Conservation (phyloP, 2,329 filamentous ascomycete species). For the Ceratocystis cacaofunesta region DNA sequence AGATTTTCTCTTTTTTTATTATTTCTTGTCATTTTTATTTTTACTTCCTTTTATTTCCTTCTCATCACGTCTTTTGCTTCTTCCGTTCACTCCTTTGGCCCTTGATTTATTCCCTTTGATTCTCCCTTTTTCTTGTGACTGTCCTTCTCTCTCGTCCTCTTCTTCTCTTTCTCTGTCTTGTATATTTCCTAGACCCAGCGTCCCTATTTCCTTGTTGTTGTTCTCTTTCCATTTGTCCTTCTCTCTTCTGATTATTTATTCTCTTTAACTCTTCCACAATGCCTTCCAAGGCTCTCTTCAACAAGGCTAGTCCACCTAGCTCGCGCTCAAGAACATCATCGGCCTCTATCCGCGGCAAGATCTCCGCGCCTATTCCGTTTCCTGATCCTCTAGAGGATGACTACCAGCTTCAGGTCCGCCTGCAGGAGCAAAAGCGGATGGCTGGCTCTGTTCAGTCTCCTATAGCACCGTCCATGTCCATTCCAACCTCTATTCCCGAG, state of each 20-base stretch:
- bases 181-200: background rate
- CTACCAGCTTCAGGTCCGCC: constrained; percentile 24
- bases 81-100: background rate
- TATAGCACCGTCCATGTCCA: constrained; percentile 14
- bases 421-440: background rate
- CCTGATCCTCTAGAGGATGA: constrained; percentile 35
- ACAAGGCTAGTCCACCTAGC: constrained; percentile 26
- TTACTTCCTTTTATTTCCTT: background rate
- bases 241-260: background rate
- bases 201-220: background rate
- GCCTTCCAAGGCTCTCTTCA: constrained; percentile 16
- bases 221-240: background rate
- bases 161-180: background rate
- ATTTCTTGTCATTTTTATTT: background rate
- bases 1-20: background rate
- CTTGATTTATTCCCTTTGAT: background rate
- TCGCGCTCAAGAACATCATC: constrained; percentile 14
- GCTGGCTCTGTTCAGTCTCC: constrained; percentile 21
- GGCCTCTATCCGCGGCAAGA: constrained; percentile 40
- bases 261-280: background rate
- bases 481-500: constrained; percentile 9
- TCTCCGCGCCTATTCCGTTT: constrained; percentile 47
- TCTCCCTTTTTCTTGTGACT: background rate
- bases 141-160: background rate
- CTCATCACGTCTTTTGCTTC: background rate